Base-by-base conservation (phyloP, 805 yeast species). In the Kuraishia ogatae region DNA sequence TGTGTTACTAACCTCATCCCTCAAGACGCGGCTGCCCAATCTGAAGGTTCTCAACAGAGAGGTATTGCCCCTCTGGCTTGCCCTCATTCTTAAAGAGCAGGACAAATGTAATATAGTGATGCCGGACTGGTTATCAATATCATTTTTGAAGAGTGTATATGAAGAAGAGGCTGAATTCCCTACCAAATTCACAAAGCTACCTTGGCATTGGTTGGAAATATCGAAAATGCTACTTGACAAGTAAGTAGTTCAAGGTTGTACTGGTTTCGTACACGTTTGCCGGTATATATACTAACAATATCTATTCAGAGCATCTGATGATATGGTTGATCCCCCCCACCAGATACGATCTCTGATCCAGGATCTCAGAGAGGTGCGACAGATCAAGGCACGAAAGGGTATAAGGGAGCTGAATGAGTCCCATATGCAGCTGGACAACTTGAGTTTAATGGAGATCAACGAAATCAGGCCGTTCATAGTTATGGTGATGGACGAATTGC, bases 181-280 rank as follows among this genome's bases (percentile, higher is more conserved):
- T 1, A 77, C 77, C 39, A 72, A 79, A 57, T 93, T 93, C 64
- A 79, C 89, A 55, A 70, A 75, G 7, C 69, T 93, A 52, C 98
- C 98, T 0, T 85, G 86, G 83, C 82, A 85, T 65, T 94, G 99
- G 99, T 73, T 91, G 22, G 96, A 93, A 53, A 65, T 87, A 1
- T 80, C 93, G 2, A 88, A 86, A 60, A 76, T 86, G 13, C 71
- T 93, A 51, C 74, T 93, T 4, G 75, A 79, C 15, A 61, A 63
- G 53, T 57, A 50, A 39, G 57, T 55, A 46, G 29, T 26, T 26
- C 29, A 5, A 5, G 10, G 5, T 6, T 26, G 10, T 26, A n/a
- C 50, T 23, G 17, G 23, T 29, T 50, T 47, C 24, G 24, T 28
- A 3, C 39, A 2, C 13, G 24, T 2, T 20, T 21, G 11, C 13